phyloP scores from a whole-genome alignment of 2,329 filamentous ascomycete genomes.

The Mycosphaerella sp. region DNA sequence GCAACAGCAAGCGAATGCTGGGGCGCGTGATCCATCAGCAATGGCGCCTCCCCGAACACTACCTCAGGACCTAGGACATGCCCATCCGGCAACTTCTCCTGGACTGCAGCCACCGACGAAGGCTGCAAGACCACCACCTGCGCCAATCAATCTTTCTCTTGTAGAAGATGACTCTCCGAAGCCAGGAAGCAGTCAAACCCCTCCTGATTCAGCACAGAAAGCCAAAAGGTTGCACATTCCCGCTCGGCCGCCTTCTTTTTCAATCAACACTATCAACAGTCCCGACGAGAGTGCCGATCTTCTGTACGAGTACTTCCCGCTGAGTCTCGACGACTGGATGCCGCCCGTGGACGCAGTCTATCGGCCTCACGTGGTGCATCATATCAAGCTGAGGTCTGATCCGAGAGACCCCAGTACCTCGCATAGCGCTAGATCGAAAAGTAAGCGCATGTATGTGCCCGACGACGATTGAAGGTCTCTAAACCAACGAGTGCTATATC shows the following conservation, averaged over 20 bases:
- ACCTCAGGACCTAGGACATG: slow-evolving; percentile 14
- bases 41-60: slow-evolving; percentile 32
- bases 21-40: slow-evolving; percentile 35
- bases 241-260: slow-evolving; percentile 41
- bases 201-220: slow-evolving; percentile 19
- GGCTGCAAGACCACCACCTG: slow-evolving; percentile 37
- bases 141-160: slow-evolving; percentile 51
- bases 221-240: slow-evolving; percentile 30
- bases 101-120: slow-evolving; percentile 38
- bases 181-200: slow-evolving; percentile 19
- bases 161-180: slow-evolving; percentile 49
- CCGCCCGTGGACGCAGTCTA: slow-evolving; percentile 86
- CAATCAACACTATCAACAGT: slow-evolving; percentile 50
- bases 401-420: slow-evolving; percentile 38
- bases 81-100: slow-evolving; percentile 43
- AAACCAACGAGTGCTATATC: too few species aligned
- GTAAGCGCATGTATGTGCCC: slow-evolving; percentile 8
- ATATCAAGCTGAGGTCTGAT: slow-evolving; percentile 54
- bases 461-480: slow-evolving; percentile 1
- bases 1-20: slow-evolving; percentile 25
- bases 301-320: slow-evolving; percentile 89
- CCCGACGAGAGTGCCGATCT: slow-evolving; percentile 72
- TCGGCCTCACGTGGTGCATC: slow-evolving; percentile 86
- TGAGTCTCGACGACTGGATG: slow-evolving; percentile 89
- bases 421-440: slow-evolving; percentile 18